Base-by-base conservation (phyloP, 108 stramenopile species). In the Epipyxis sp. region DNA sequence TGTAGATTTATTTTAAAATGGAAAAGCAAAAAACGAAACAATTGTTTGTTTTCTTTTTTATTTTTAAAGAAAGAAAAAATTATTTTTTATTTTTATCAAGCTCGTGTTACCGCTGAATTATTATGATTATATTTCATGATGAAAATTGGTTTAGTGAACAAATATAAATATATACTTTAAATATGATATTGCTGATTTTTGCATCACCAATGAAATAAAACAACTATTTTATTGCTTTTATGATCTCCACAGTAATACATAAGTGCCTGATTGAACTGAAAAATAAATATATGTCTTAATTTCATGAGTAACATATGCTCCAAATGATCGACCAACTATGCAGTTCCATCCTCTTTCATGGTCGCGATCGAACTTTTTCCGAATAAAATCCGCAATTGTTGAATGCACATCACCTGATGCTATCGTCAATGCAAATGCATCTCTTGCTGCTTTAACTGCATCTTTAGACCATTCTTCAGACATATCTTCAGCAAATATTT, bases 271-370 rank as follows among this genome's bases (percentile, higher is more conserved):
- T 0, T 84, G 82, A 1, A 89, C 88, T 1, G 87, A 81, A 40
- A 87, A 85, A 32, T 89, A 89, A 57, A 87, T 82, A 65, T 89
- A 89, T 10, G 85, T 86, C 54, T 89, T 89, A 72, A 89, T 86
- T 78, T 89, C 86, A 42, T 89, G 88, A 29, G 88, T 89, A 32
- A 89, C 88, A 58, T 80, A 89, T 1, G 87, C 88, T 0, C 88
- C 88, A 40, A 89, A 89, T 37, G 54, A 65, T 59, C 82, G 42
- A 32, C 87, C 88, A 20, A 89, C 87, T 1, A 88, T 72, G 1
- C 76, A 78, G 54, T 89, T 88, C 87, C 88, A 89, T 30, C 88
- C 87, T n/a, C 61, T 54, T n/a, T 85, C 87, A 65, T 84, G 83
- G 6, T 50, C 25, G 35, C 87, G 86, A 45, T 88, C 88, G 27